A percentile compares a stretch with the other conserved stretches of the same genome.
Evolutionary conservation across 768 basidiomycete species (phyloP).

Genomic region (Trametopsis cervina): DNA sequence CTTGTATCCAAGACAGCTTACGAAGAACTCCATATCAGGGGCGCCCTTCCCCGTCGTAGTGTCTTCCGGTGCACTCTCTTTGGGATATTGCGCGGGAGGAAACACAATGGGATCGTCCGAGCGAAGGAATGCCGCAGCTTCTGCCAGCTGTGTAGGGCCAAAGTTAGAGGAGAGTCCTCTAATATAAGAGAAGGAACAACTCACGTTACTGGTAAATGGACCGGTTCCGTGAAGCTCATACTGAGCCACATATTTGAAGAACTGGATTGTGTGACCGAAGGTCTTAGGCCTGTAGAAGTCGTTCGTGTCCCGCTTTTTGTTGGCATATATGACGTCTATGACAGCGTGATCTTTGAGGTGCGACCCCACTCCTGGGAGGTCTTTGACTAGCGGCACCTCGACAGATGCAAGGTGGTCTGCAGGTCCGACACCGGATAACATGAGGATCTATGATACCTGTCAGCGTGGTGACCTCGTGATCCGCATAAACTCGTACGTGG

Average conservation of each 20-base stretch:
- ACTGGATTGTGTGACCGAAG: slow-evolving; percentile 7
- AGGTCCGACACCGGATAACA: slow-evolving; percentile 76
- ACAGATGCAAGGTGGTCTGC: slow-evolving; percentile 44
- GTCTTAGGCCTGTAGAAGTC: slow-evolving; percentile 25
- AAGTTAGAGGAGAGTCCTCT: neutral
- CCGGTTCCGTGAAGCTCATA: slow-evolving; percentile 43
- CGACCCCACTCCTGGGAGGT: slow-evolving; percentile 69
- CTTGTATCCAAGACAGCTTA: slow-evolving; percentile 20
- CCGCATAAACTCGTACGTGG: slow-evolving; percentile 27
- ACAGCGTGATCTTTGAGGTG: slow-evolving; percentile 66
- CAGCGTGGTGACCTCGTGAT: neutral
- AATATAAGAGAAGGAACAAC: slow-evolving; percentile 9
- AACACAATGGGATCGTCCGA: slow-evolving; percentile 41
- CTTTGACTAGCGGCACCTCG: slow-evolving; percentile 47
- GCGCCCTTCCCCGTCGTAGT: slow-evolving; percentile 25
- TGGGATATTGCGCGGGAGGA: slow-evolving; percentile 20
- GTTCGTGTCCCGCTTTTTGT: slow-evolving; percentile 48
- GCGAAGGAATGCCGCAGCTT: slow-evolving; percentile 49
- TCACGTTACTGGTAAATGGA: slow-evolving; percentile 47
- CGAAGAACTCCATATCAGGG: slow-evolving; percentile 31
- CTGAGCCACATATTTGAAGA: slow-evolving; percentile 25
- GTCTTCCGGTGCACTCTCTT: slow-evolving; percentile 18
- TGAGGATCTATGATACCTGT: slow-evolving; percentile 40
- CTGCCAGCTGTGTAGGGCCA: slow-evolving; percentile 24
- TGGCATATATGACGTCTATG: slow-evolving; percentile 41